These are phyloP conservation scores for Colletotrichum coccodes DNA, from an alignment of 2,329 filamentous ascomycete genomes.

Conservation along the genomic window DNA sequence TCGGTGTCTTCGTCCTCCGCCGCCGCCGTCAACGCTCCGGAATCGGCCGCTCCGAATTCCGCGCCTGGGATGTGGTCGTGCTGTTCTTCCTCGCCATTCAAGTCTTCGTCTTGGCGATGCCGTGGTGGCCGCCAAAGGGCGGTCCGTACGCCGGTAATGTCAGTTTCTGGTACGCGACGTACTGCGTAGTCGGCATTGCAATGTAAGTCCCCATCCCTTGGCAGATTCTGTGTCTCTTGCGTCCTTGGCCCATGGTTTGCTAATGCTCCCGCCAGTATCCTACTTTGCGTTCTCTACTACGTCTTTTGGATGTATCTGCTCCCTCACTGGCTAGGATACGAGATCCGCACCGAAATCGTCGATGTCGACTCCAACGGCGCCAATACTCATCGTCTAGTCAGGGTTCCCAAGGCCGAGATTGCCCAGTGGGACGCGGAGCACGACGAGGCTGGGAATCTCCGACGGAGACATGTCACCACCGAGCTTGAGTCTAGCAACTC, in stretches of 20 bases:
- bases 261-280: conserved; percentile 48
- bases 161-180: conserved; percentile 80
- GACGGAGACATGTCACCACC: conserved; percentile 26
- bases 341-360: conserved; percentile 64
- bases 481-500: conserved; percentile 20
- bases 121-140: conserved; percentile 74
- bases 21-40: conserved; percentile 61
- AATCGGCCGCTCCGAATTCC: conserved; percentile 61
- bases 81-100: conserved; percentile 69
- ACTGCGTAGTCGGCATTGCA: conserved; percentile 71
- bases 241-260: not conserved
- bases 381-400: conserved; percentile 59
- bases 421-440: conserved; percentile 68
- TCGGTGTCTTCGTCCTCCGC: conserved; percentile 69
- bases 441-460: conserved; percentile 55
- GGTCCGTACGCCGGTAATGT: conserved; percentile 72
- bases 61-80: conserved; percentile 67
- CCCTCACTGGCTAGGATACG: conserved; percentile 63
- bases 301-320: conserved; percentile 66
- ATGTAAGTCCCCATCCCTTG: conserved; percentile 59
- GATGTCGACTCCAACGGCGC: conserved; percentile 54
- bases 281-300: conserved; percentile 67
- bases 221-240: not conserved
- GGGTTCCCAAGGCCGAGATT: conserved; percentile 61
- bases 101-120: conserved; percentile 73